Evolutionary conservation across 2,329 filamentous ascomycete species (phyloP).

Genomic region (Microsporum ferrugineum): DNA sequence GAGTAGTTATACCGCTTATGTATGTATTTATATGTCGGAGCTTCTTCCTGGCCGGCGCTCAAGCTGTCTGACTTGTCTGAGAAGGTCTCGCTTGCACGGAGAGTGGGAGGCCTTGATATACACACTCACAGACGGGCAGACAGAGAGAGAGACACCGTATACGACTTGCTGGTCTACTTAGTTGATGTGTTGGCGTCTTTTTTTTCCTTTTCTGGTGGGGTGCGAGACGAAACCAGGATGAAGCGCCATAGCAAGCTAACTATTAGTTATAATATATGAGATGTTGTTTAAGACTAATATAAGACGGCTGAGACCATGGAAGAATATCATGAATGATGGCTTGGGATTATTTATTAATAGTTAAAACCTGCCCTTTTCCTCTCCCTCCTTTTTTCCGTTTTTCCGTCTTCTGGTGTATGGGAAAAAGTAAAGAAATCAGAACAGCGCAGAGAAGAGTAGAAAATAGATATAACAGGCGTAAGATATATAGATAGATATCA

Average conservation of each 20-base stretch:
- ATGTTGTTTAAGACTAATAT: neutral
- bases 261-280: neutral
- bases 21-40: no score
- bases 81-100: no score
- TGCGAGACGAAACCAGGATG: neutral
- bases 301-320: neutral
- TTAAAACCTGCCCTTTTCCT: neutral
- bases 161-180: no score
- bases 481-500: neutral
- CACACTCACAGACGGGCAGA: no score
- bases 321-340: neutral
- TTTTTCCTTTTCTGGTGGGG: neutral
- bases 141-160: no score
- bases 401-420: neutral
- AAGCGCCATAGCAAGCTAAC: neutral
- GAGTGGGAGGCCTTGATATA: no score
- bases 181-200: no score
- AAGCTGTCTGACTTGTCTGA: no score
- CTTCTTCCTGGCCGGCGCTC: no score
- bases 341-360: neutral
- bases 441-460: neutral
- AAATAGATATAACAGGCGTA: neutral
- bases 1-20: no score
- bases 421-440: neutral
- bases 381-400: neutral